Percentiles rank a stretch among this genome's conserved stretches.
phyloP scores from a whole-genome alignment of 148 eudicot genomes.

The Simmondsia chinensis region DNA sequence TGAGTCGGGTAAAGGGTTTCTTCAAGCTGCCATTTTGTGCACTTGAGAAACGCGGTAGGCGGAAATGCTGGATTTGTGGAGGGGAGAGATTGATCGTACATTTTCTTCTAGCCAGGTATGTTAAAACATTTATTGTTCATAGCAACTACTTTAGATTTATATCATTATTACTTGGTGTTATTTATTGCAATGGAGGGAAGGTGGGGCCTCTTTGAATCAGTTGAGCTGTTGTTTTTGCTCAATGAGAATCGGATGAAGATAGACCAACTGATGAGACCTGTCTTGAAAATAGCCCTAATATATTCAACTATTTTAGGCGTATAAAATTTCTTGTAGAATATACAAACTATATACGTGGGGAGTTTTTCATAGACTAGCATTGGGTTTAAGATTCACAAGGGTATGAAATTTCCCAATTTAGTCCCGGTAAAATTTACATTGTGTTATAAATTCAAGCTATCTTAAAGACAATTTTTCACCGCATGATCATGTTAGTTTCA shows the following conservation, averaged over 20 bases:
- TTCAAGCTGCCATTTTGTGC: slow-evolving; percentile 51
- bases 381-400: no score
- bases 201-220: slow-evolving; percentile 7
- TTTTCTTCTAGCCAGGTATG: slow-evolving; percentile 1
- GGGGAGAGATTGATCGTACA: slow-evolving; percentile 14
- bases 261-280: slow-evolving; percentile 19
- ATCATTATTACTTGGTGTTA: no score
- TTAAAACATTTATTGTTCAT: neutral
- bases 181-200: slow-evolving; percentile 6
- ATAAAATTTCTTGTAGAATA: no score
- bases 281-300: neutral
- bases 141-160: slow-evolving; percentile 12
- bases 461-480: no score
- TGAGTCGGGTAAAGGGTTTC: slow-evolving; percentile 44
- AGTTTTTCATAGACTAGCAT: no score
- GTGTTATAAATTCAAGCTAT: no score
- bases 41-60: slow-evolving; percentile 39
- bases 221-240: slow-evolving; percentile 38
- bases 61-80: no score
- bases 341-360: no score
- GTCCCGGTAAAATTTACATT: no score
- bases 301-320: no score
- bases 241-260: slow-evolving; percentile 36
- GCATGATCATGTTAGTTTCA: no score
- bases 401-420: no score